Evolutionary conservation across 495 filamentous ascomycete species (phyloP).

Genomic region (Aspergillus sclerotiicarbonarius): DNA sequence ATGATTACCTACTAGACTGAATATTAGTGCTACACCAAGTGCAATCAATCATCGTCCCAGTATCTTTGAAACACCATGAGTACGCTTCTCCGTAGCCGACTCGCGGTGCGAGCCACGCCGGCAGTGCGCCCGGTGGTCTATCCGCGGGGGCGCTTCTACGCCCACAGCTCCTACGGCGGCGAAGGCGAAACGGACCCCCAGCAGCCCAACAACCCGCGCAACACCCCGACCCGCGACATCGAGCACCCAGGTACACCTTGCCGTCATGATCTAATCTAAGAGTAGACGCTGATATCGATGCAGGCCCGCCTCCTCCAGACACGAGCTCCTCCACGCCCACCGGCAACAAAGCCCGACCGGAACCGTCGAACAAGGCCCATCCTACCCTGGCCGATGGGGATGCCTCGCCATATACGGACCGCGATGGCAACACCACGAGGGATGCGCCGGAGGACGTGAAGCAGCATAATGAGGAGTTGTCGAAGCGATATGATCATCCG

Average conservation of each 20-base stretch:
- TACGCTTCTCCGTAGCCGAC: neutral
- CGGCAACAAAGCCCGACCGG: neutral
- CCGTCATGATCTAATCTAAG: neutral
- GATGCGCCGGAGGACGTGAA: conserved; percentile 41
- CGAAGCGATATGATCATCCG: conserved; percentile 34
- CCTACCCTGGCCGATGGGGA: conserved; percentile 36
- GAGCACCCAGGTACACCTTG: conserved; percentile 27
- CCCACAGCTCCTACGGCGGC: conserved; percentile 24
- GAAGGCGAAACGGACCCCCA: conserved; percentile 13
- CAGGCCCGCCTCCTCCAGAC: conserved; percentile 4
- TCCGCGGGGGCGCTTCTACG: conserved; percentile 15
- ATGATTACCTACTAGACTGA: neutral
- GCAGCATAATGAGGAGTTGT: conserved; percentile 38
- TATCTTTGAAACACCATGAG: neutral
- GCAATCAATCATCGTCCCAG: neutral
- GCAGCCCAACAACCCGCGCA: conserved; percentile 12
- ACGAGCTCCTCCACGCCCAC: neutral
- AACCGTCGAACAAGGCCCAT: conserved; percentile 36
- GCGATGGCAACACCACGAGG: conserved; percentile 23
- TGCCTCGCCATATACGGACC: conserved; percentile 33
- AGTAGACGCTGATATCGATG: neutral
- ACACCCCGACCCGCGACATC: conserved; percentile 20
- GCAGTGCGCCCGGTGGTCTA: neutral
- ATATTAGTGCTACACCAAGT: neutral
- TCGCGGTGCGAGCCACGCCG: neutral